Conservation (phyloP, 257 asterid species). For the Solanum ossicruentum region DNA sequence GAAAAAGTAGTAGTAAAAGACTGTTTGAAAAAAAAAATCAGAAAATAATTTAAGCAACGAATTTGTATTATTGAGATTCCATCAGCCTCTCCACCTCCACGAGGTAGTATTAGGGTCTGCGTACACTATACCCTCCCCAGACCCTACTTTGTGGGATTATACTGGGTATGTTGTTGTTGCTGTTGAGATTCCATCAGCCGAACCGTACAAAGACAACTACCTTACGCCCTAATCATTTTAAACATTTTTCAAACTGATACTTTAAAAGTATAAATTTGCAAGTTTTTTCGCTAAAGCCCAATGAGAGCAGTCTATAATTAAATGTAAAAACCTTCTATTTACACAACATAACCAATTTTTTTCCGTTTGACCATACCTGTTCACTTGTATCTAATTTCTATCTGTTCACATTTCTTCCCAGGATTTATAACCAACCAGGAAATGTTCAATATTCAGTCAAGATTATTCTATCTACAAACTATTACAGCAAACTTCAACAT, state of each 20-base stretch:
- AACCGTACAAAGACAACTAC: background rate
- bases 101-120: too few relatives aligned
- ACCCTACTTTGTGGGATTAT: too few relatives aligned
- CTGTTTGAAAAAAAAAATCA: background rate
- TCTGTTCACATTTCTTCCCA: background rate
- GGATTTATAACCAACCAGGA: background rate
- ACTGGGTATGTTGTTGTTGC: too few relatives aligned
- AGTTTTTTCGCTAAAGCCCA: background rate
- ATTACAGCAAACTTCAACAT: background rate
- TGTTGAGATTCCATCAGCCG: background rate
- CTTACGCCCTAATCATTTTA: background rate
- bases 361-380: background rate
- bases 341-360: background rate
- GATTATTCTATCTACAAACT: background rate
- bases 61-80: background rate
- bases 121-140: too few relatives aligned
- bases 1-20: background rate
- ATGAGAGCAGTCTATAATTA: background rate
- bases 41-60: background rate
- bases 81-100: background rate
- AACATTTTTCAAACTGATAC: background rate
- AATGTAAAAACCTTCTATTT: background rate
- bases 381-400: background rate
- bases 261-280: background rate
- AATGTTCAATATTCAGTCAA: background rate